These are phyloP conservation scores for Leishmania gerbilli DNA, from an alignment of 208 protist genomes.

Conservation along the genomic window DNA sequence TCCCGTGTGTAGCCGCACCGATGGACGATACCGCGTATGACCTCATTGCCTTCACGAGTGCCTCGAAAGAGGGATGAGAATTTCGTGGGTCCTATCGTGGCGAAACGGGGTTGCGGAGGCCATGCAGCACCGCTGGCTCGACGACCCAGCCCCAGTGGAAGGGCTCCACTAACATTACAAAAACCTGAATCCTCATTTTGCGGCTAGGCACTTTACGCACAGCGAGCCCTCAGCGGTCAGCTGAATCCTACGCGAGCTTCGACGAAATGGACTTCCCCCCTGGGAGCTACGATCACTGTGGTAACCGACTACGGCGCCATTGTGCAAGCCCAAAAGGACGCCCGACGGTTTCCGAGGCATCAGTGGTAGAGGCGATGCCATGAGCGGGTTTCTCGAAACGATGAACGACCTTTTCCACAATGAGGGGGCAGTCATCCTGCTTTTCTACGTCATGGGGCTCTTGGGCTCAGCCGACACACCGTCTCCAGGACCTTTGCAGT, in stretches of 20 bases:
- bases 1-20: background rate
- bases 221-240: background rate
- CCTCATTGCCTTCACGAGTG: background rate
- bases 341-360: background rate
- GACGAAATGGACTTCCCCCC: background rate
- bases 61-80: background rate
- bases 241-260: background rate
- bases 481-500: background rate
- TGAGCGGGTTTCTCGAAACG: background rate
- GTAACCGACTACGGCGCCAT: background rate
- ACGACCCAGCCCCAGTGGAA: too few species aligned
- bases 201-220: background rate
- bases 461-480: too few species aligned
- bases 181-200: background rate
- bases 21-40: background rate
- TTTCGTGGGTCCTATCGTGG: background rate
- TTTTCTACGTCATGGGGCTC: background rate
- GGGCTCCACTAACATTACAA: background rate
- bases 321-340: background rate
- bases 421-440: background rate
- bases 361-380: background rate
- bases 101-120: background rate
- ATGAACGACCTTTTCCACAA: background rate
- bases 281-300: background rate
- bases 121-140: background rate